Evolutionary conservation across 495 filamentous ascomycete species (phyloP).

Genomic region (Talaromyces thailandensis): DNA sequence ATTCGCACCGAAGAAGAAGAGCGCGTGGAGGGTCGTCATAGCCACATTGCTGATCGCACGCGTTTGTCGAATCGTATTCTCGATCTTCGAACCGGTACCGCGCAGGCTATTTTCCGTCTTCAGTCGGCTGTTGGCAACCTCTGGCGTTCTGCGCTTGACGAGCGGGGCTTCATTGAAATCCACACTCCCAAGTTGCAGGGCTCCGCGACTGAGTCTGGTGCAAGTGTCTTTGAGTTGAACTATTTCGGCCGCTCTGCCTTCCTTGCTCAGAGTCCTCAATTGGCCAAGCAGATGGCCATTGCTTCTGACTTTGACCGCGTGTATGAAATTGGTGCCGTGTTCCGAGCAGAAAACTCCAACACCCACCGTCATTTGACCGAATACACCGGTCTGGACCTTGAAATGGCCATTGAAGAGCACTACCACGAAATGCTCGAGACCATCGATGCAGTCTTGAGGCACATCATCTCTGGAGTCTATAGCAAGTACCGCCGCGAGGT

Average conservation of each 20-base stretch:
- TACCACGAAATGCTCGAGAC: conserved; percentile 76
- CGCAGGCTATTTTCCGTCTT: conserved; percentile 81
- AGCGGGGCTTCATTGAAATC: conserved; percentile 73
- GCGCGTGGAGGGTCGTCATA: conserved; percentile 32
- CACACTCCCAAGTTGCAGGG: conserved; percentile 85
- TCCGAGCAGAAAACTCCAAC: conserved; percentile 90
- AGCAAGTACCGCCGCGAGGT: conserved; percentile 59
- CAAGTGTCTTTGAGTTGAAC: conserved; percentile 79
- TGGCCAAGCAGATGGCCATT: conserved; percentile 93
- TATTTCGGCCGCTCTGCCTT: conserved; percentile 80
- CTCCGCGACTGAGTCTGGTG: conserved; percentile 81
- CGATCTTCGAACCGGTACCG: conserved; percentile 76
- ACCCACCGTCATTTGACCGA: conserved; percentile 93
- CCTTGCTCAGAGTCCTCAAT: conserved; percentile 83
- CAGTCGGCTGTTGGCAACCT: conserved; percentile 63
- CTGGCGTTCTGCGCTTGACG: conserved; percentile 66
- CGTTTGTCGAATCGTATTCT: conserved; percentile 78
- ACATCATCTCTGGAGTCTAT: conserved; percentile 69
- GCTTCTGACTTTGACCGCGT: conserved; percentile 81
- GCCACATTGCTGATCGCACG: conserved; percentile 59
- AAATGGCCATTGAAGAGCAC: conserved; percentile 89
- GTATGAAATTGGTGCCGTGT: conserved; percentile 82
- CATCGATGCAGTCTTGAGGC: conserved; percentile 69
- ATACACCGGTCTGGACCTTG: conserved; percentile 90
- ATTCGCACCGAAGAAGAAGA: conserved; percentile 38